Conservation (phyloP, 1,139 yeast genomes). For the Candida sojae region DNA sequence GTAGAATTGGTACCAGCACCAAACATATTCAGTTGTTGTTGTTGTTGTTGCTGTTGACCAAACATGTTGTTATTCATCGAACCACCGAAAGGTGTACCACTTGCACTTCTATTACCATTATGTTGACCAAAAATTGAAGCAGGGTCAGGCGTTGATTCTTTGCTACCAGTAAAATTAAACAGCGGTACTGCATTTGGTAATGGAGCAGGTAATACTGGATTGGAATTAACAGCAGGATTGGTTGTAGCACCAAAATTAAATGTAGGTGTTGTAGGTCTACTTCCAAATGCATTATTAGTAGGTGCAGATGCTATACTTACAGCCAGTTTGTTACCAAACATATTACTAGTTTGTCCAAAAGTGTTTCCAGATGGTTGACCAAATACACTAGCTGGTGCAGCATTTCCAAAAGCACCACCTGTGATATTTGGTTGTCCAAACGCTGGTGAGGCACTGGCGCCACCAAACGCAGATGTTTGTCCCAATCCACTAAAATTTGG, state of each 20-base stretch:
- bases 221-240: neutral
- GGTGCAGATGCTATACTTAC: neutral
- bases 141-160: constrained; percentile 31
- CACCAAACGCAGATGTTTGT: constrained; percentile 1
- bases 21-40: constrained; percentile 8
- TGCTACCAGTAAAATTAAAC: constrained; percentile 21
- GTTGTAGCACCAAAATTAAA: constrained; percentile 9
- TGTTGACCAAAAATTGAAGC: constrained; percentile 22
- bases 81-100: constrained; percentile 12
- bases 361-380: constrained; percentile 1
- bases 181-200: constrained; percentile 10
- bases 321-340: constrained; percentile 1
- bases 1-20: constrained; percentile 5
- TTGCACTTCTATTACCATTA: constrained; percentile 7
- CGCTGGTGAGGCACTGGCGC: constrained; percentile 1
- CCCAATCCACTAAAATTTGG: neutral
- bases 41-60: constrained; percentile 7
- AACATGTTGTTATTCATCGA: constrained; percentile 1
- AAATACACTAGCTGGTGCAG: constrained; percentile 9
- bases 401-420: neutral
- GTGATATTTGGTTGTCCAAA: neutral
- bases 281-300: constrained; percentile 6
- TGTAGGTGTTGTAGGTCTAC: constrained; percentile 11
- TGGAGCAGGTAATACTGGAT: constrained; percentile 4
- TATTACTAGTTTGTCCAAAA: neutral